Conservation (phyloP, 2,329 filamentous ascomycete genomes). For the Ilyonectria sp. region DNA sequence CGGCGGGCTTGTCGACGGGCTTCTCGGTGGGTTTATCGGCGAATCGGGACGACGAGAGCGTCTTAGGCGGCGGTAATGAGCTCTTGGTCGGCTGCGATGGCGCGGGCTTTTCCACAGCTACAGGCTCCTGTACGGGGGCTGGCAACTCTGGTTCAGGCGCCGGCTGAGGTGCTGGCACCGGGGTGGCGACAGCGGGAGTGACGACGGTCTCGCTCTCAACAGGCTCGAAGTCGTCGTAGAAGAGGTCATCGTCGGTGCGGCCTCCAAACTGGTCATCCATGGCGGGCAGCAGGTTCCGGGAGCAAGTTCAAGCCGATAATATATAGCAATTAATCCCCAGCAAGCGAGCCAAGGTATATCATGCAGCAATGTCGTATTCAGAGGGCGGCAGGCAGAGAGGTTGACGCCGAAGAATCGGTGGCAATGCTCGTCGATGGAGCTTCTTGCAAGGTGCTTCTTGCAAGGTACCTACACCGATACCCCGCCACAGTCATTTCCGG, state of each 20-base stretch:
- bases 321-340: background rate
- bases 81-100: slow-evolving; percentile 5
- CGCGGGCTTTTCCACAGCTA: slow-evolving; percentile 28
- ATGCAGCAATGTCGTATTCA: background rate
- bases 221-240: slow-evolving; percentile 74
- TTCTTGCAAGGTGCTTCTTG: slow-evolving; percentile 18
- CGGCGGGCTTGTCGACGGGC: slow-evolving; percentile 22
- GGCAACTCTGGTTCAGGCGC: slow-evolving; percentile 31
- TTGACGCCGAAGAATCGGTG: slow-evolving; percentile 2
- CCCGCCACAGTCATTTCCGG: slow-evolving; percentile 38
- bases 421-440: slow-evolving; percentile 4
- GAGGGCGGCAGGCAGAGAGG: slow-evolving; percentile 10
- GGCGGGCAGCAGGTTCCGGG: slow-evolving; percentile 17
- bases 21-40: slow-evolving; percentile 33
- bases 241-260: slow-evolving; percentile 74
- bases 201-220: slow-evolving; percentile 57
- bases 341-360: background rate
- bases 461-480: slow-evolving; percentile 32
- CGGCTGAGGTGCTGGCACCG: slow-evolving; percentile 28
- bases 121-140: slow-evolving; percentile 31
- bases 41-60: slow-evolving; percentile 52
- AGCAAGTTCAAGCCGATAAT: background rate
- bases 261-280: slow-evolving; percentile 76
- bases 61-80: slow-evolving; percentile 39
- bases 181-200: slow-evolving; percentile 36